Evolutionary conservation across 1,284 basidiomycete genomes (phyloP), one percentile per base, ranked within the genome.

Genomic region (Schizopora paradoxa): DNA sequence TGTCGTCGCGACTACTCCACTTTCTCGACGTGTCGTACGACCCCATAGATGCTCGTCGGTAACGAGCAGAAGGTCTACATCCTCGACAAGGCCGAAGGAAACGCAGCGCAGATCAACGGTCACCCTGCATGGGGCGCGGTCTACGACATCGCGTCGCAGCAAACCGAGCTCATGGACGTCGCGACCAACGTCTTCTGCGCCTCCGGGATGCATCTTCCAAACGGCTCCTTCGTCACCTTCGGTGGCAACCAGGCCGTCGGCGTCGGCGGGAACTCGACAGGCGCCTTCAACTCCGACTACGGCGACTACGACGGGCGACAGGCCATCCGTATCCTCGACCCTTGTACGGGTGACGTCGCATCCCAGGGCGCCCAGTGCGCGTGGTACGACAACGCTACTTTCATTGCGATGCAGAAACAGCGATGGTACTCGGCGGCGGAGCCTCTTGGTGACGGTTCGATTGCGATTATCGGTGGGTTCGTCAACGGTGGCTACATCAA

Each of bases 361-460:
- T 67, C 74, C 46, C 52, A 63, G n/a, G 66, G 67, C 14, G 2
- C 72, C 3, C 56, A 68, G 1, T 93, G 91, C 57, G 69, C 83
- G 51, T 92, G 89, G 89, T 81, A 78, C 57, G 89, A 94, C 62
- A 73, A 91, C 46, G 69, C 80, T 0, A 66, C 68, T 0, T 54
- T 76, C 0, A 70, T 89, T 31, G 71, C 80, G 32, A 91, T 94
- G 82, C 79, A 88, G 53, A 77, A 73, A 45, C 67, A 77, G 54
- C 77, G 92, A 14, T 95, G 91, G 91, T 94, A 94, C 54, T 91
- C 91, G 22, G 81, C 87, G 8, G 89, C 90, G 34, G 86, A 90
- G 61, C 67, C 83, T 6, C 71, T 86, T 2, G 82, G 70, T 0
- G 75, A 87, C 55, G 85, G 86, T 23, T 67, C 68, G 2, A 63